Evolutionary conservation across 169 alveolate species (phyloP).

Genomic region (Plasmodium inui): DNA sequence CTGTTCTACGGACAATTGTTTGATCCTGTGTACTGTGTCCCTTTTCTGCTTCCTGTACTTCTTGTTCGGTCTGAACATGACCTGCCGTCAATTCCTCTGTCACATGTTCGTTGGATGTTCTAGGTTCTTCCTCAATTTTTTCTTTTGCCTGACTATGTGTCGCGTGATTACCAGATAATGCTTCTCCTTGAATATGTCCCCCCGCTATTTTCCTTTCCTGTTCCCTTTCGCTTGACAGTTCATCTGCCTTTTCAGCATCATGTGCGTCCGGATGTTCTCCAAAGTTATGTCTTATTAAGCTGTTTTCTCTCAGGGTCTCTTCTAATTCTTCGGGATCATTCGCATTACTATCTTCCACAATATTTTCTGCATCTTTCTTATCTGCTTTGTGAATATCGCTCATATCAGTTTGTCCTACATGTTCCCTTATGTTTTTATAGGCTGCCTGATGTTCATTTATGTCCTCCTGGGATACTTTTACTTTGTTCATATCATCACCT

Average conservation of each 20-base stretch:
- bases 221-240: neutral
- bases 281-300: slow-evolving; percentile 3
- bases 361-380: neutral
- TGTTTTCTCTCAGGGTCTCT: slow-evolving; percentile 2
- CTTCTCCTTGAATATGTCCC: neutral
- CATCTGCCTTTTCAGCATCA: neutral
- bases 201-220: neutral
- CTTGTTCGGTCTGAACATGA: neutral
- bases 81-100: neutral
- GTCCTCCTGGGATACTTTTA: neutral
- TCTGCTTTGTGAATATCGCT: neutral
- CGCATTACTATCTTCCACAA: neutral
- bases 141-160: neutral
- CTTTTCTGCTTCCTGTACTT: neutral
- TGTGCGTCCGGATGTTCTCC: neutral
- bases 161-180: neutral
- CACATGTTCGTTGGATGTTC: neutral
- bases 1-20: neutral
- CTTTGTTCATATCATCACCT: neutral
- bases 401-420: slow-evolving; percentile 2
- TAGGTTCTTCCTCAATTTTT: neutral
- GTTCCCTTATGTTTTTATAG: neutral
- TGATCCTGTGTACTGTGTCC: neutral
- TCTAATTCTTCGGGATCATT: neutral
- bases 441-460: neutral